A percentile compares a stretch with the other conserved stretches of the same genome.
phyloP scores from a whole-genome alignment of 257 asterid genomes.

The Solanum ahanhuiri region DNA sequence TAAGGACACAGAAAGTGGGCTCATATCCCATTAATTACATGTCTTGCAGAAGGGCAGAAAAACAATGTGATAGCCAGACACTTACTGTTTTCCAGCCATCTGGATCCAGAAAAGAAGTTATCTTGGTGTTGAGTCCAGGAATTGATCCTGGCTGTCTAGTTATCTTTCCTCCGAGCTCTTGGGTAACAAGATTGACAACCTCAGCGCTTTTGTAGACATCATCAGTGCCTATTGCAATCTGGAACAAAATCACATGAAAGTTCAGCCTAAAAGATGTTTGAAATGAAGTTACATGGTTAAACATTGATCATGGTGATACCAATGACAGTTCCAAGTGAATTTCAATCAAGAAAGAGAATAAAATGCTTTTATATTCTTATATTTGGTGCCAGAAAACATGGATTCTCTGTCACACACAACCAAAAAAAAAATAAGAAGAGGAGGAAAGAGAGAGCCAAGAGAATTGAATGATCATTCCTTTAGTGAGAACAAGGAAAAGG shows the following conservation, averaged over 20 bases:
- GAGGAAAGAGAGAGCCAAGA: background rate
- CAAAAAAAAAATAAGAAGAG: background rate
- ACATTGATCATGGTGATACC: background rate
- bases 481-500: background rate
- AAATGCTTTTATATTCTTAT: background rate
- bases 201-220: conserved; percentile 94
- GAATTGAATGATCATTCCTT: background rate
- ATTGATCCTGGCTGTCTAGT: conserved; percentile 86
- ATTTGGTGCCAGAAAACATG: background rate
- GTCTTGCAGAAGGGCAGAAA: background rate
- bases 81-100: conserved; percentile 99
- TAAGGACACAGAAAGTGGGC: background rate
- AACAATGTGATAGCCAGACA: background rate
- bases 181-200: conserved; percentile 60
- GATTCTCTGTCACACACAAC: background rate
- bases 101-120: conserved; percentile 85
- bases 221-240: conserved; percentile 79
- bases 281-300: background rate
- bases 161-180: conserved; percentile 92
- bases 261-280: background rate
- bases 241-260: background rate
- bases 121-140: conserved; percentile 87
- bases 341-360: background rate
- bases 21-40: background rate
- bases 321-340: background rate